A percentile compares a stretch with the other conserved stretches of the same genome.
Evolutionary conservation across 306 rosid species (phyloP).

Genomic region (Dryas octopetala): DNA sequence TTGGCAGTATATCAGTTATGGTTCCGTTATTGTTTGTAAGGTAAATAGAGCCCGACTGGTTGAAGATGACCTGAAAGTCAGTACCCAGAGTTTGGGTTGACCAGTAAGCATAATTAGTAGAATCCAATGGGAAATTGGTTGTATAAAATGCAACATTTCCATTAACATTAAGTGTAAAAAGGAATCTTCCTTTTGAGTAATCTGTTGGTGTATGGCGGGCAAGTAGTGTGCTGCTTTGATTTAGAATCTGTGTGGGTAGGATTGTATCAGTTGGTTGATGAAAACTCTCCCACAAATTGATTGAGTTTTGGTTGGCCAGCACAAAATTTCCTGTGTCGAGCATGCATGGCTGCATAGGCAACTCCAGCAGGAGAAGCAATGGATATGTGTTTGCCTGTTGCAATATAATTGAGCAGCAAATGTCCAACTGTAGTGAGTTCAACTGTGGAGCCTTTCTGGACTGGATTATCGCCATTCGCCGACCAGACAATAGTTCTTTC

Average conservation of each 20-base stretch:
- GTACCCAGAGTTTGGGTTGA: background rate
- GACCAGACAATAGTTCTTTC: conserved; percentile 47
- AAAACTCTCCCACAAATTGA: conserved; percentile 50
- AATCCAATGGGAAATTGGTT: conserved; percentile 34
- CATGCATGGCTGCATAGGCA: conserved; percentile 37
- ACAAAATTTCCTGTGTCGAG: conserved; percentile 61
- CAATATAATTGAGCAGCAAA: conserved; percentile 27
- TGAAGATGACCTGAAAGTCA: conserved; percentile 33
- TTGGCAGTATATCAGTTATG: background rate
- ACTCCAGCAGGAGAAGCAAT: conserved; percentile 1
- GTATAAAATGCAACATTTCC: conserved; percentile 35
- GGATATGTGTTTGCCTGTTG: conserved; percentile 17
- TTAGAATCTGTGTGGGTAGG: conserved; percentile 43
- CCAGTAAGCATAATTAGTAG: conserved; percentile 7
- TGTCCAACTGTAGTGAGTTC: conserved; percentile 24
- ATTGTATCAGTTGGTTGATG: conserved; percentile 55
- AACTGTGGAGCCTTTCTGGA: conserved; percentile 26
- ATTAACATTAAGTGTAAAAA: conserved; percentile 18
- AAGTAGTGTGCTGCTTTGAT: background rate
- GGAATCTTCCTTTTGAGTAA: conserved; percentile 50
- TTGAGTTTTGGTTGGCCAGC: conserved; percentile 15
- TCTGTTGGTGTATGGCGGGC: conserved; percentile 31
- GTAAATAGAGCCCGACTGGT: conserved; percentile 38
- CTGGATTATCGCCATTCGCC: conserved; percentile 20
- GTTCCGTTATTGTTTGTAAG: background rate